phyloP scores from a whole-genome alignment of 768 basidiomycete genomes.

The Nevesoporus exiguus region DNA sequence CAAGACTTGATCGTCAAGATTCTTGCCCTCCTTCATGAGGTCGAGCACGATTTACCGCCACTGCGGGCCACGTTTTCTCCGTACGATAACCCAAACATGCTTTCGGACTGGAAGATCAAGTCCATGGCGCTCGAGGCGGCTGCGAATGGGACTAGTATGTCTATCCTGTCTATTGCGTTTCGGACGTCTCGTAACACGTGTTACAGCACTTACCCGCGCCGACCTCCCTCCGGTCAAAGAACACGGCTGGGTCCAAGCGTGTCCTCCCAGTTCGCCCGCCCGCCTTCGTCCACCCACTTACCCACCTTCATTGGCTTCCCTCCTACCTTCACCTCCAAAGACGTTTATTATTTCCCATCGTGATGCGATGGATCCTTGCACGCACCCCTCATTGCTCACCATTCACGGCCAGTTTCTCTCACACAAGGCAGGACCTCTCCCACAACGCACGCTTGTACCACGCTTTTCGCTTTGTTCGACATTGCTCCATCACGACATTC shows the following conservation, averaged over 20 bases:
- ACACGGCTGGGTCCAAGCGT: slow-evolving; percentile 23
- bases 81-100: slow-evolving; percentile 28
- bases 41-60: slow-evolving; percentile 30
- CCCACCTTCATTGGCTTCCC: background rate
- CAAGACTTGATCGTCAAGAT: slow-evolving; percentile 4
- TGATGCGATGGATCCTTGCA: slow-evolving; percentile 37
- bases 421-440: slow-evolving; percentile 43
- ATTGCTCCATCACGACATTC: slow-evolving; percentile 53
- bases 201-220: slow-evolving; percentile 25
- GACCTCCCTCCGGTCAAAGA: slow-evolving; percentile 35
- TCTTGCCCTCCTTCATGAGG: slow-evolving; percentile 24
- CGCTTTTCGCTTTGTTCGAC: slow-evolving; percentile 53
- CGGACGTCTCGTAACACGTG: background rate
- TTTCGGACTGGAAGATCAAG: slow-evolving; percentile 25
- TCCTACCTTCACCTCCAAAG: slow-evolving; percentile 1
- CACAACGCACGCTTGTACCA: slow-evolving; percentile 42
- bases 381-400: slow-evolving; percentile 31
- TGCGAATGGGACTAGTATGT: slow-evolving; percentile 28
- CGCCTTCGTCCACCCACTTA: slow-evolving; percentile 32
- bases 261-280: slow-evolving; percentile 23
- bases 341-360: slow-evolving; percentile 38
- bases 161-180: background rate
- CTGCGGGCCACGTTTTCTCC: slow-evolving; percentile 31
- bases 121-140: slow-evolving; percentile 25
- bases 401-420: slow-evolving; percentile 54